Evolutionary conservation across 768 basidiomycete genomes (phyloP), one percentile per base, ranked within the genome.

Genomic region (Stropharia rugosoannulata): DNA sequence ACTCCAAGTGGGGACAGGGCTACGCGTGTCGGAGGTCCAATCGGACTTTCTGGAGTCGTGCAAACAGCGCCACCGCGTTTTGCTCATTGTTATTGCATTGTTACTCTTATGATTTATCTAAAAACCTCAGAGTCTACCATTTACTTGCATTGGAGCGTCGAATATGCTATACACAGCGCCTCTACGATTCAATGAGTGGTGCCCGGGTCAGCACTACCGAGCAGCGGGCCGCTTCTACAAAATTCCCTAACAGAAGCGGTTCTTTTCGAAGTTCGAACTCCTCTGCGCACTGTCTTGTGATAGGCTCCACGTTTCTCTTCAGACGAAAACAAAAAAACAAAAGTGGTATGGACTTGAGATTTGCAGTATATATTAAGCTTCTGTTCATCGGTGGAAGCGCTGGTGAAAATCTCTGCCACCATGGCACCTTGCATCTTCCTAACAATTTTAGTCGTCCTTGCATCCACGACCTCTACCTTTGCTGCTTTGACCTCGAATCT

Each of bases 401-500:
- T 42, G 29, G 19, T 41, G 41, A 7, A 8, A 41, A 19, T 29
- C 22, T 46, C 22, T 15, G n/a, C 45, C 15, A 43, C 41, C 8
- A 52, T 52, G 51, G 10, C 4, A 13, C 27, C 22, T 12, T 36
- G n/a, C 11, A 12, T 18, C 13, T n/a, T 44, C 41, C 41, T 44
- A 10, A 29, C 32, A 10, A 11, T 37, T 11, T n/a, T 43, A 16
- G 9, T 43, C 42, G 16, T 32, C 4, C 19, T 46, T 10, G 22
- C n/a, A 5, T 46, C 10, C 25, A 22, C 32, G 1, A 43, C 35
- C 16, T n/a, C 3, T 1, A 18, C 41, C 37, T 8, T 32, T 35
- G 51, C 51, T 6, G 29, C 42, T 19, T 19, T 52, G 32, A 44
- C 42, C 15, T 52, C 51, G 7, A 36, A 43, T 15, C 64, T 73